Evolutionary conservation across 768 basidiomycete genomes (phyloP), one percentile per base, ranked within the genome.

Genomic region (Fistulinella prunicolor): DNA sequence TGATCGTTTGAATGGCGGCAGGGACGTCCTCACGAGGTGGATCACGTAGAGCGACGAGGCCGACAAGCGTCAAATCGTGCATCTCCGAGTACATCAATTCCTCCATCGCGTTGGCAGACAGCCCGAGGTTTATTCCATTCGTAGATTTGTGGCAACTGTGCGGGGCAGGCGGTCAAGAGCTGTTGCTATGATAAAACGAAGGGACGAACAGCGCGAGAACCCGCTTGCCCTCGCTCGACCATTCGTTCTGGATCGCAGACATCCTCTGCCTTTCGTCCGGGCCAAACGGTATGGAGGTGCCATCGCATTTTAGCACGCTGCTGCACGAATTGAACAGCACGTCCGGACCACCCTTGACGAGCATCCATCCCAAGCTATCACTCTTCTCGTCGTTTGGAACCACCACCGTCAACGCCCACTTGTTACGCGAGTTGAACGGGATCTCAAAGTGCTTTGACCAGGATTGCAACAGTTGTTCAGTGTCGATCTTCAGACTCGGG

Each of bases 281-380:
- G 16, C 65, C 64, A 30, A 75, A 62, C 1, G 70, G 66, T 8
- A 68, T 39, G 5, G 63, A 47, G 10, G 60, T 55, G 3, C 72
- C 72, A 42, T 70, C 64, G 1, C 63, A 43, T 17, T 57, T 56
- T 29, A 72, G 43, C 41, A 69, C 68, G 8, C 26, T 49, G 7
- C 61, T 67, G 52, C 77, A 78, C 6, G 62, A 60, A 3, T 57
- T 57, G 38, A 79, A 70, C 16, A 80, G 65, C 3, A 79, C 66
- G 46, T 84, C 82, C 0, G 82, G 82, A 2, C 78, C 82, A 26
- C 81, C 81, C 58, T 83, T 82, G 61, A 76, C 69, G 45, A 79
- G 63, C 45, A 82, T 66, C 58, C 73, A 63, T 12, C 58, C 48
- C 23, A 47, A n/a, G 14, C 20, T 43, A 1, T 53, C 32, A 2